These are phyloP conservation scores for Paraphysoderma sedebokerense DNA, from an alignment of 371 early-diverging fungal genomes.

Conservation along the genomic window DNA sequence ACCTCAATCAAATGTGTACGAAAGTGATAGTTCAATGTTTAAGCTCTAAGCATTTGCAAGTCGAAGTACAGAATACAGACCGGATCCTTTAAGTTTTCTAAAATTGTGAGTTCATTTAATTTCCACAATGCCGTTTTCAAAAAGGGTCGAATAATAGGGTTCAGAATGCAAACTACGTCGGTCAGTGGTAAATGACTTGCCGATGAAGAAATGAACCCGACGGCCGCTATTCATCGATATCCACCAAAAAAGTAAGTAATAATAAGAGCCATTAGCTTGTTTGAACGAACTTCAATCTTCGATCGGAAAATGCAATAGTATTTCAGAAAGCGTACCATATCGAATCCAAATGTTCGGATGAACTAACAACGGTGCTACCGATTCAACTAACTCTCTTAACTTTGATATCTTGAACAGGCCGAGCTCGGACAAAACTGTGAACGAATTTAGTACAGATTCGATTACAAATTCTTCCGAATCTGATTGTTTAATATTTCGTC, in stretches of 20 bases:
- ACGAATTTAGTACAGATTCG: slow-evolving; percentile 62
- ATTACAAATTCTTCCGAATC: slow-evolving; percentile 83
- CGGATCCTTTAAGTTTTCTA: slow-evolving; percentile 46
- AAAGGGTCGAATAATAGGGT: slow-evolving; percentile 53
- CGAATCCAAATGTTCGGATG: slow-evolving; percentile 74
- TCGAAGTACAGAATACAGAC: too few species aligned
- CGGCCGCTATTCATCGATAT: slow-evolving; percentile 33
- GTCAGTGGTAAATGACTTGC: slow-evolving; percentile 44
- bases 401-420: slow-evolving; percentile 67
- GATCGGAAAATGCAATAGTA: too few species aligned
- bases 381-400: slow-evolving; percentile 48
- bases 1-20: too few species aligned
- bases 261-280: too few species aligned
- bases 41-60: too few species aligned
- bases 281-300: too few species aligned
- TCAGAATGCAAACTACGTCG: slow-evolving; percentile 61
- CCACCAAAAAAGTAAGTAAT: too few species aligned
- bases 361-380: slow-evolving; percentile 51
- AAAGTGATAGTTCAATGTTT: too few species aligned
- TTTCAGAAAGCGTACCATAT: slow-evolving; percentile 29
- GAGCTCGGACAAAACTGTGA: slow-evolving; percentile 62
- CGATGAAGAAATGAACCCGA: slow-evolving; percentile 51
- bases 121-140: slow-evolving; percentile 43
- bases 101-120: slow-evolving; percentile 34
- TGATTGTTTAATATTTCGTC: neutral